Conservation (phyloP, 257 asterid species). For the Nyctanthes arbortristis region DNA sequence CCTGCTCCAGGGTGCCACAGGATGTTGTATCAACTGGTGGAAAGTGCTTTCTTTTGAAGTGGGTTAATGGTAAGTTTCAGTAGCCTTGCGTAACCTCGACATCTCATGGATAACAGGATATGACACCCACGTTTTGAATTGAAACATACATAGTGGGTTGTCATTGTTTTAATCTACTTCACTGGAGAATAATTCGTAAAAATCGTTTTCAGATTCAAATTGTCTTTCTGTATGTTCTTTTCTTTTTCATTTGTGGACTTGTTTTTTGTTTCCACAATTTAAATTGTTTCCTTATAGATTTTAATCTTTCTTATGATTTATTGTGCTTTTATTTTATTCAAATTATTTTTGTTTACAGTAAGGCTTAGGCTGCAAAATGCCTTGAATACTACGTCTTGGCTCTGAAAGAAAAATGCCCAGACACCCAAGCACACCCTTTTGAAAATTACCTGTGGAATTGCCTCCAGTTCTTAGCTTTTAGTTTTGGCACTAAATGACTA, state of each 20-base stretch:
- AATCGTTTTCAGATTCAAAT: background rate
- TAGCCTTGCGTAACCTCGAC: background rate
- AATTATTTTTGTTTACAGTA: no score
- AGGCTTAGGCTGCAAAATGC: no score
- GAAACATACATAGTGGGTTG: background rate
- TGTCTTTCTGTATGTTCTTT: background rate
- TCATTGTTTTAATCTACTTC: background rate
- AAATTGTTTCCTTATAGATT: no score
- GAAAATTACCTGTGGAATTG: no score
- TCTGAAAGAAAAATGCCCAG: no score
- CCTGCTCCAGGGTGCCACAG: conserved; percentile 80
- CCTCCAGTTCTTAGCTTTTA: no score
- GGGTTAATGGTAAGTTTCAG: conserved; percentile 84
- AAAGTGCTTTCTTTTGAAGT: conserved; percentile 67
- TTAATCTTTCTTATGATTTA: no score
- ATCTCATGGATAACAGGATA: background rate
- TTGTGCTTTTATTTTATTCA: no score
- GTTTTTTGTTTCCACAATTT: no score
- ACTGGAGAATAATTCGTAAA: background rate
- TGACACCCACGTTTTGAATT: background rate
- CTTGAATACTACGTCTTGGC: no score
- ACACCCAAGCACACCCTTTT: no score
- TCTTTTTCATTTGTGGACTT: background rate
- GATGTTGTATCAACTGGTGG: conserved; percentile 92
- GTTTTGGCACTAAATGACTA: background rate